A percentile compares a stretch with the other conserved stretches of the same genome.
phyloP scores from a whole-genome alignment of 352 stramenopile species.

The Globisporangium splendens region DNA sequence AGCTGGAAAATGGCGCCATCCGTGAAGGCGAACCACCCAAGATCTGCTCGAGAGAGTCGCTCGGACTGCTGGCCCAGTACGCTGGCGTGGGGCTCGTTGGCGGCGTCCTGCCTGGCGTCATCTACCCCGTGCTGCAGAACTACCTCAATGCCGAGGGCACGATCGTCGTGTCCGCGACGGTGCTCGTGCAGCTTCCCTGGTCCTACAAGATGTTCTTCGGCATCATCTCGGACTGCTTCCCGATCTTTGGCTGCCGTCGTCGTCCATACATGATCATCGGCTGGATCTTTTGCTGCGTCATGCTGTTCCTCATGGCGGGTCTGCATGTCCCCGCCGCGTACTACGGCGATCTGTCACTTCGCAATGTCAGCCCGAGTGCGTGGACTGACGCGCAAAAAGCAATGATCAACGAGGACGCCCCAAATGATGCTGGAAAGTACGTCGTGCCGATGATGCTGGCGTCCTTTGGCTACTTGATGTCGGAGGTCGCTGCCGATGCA shows the following conservation, averaged over 20 bases:
- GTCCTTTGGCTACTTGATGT: slow-evolving; percentile 59
- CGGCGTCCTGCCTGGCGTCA: slow-evolving; percentile 38
- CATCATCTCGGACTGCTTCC: slow-evolving; percentile 58
- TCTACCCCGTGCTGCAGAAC: slow-evolving; percentile 55
- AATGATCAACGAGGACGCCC: slow-evolving; percentile 37
- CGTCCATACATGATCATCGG: slow-evolving; percentile 58
- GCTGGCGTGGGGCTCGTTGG: slow-evolving; percentile 48
- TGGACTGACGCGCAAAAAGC: slow-evolving; percentile 28
- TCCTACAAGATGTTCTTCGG: slow-evolving; percentile 60
- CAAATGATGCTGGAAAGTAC: slow-evolving; percentile 38
- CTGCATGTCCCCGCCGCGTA: slow-evolving; percentile 40
- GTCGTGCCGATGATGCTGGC: slow-evolving; percentile 72
- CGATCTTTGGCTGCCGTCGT: slow-evolving; percentile 49
- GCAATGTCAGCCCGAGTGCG: slow-evolving; percentile 25
- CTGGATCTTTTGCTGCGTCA: slow-evolving; percentile 43
- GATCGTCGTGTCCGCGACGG: slow-evolving; percentile 38
- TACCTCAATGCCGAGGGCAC: slow-evolving; percentile 61
- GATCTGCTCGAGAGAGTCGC: slow-evolving; percentile 27
- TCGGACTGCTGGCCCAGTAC: slow-evolving; percentile 50
- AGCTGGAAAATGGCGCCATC: slow-evolving; percentile 29
- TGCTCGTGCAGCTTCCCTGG: slow-evolving; percentile 55
- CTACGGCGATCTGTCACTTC: slow-evolving; percentile 33
- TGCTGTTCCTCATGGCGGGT: slow-evolving; percentile 45
- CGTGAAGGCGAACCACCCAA: slow-evolving; percentile 24
- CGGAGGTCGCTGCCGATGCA: slow-evolving; percentile 55